Evolutionary conservation across 2,329 filamentous ascomycete genomes (phyloP).

Genomic region (Xylaria arbuscula): DNA sequence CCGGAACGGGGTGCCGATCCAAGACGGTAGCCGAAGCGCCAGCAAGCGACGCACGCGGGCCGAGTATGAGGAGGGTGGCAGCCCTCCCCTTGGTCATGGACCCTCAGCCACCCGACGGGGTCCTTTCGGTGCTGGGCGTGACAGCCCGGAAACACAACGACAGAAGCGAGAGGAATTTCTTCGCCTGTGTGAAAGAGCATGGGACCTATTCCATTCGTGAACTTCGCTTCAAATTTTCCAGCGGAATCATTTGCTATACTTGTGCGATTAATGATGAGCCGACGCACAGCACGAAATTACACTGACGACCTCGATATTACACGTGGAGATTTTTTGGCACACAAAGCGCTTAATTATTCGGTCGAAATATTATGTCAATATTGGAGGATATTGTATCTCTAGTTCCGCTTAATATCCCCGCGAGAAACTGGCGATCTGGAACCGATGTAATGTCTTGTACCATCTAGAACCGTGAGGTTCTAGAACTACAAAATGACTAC

Average conservation of each 20-base stretch:
- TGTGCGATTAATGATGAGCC: constrained; percentile 45
- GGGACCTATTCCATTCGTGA: constrained; percentile 97
- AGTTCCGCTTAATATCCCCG: constrained; percentile 3
- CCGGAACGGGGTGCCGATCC: constrained; percentile 61
- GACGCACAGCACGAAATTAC: constrained; percentile 36
- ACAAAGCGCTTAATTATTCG: constrained; percentile 5
- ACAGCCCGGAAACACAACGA: constrained; percentile 83
- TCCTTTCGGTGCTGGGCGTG: constrained; percentile 83
- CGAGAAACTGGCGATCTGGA: constrained; percentile 13
- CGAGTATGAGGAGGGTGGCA: constrained; percentile 94
- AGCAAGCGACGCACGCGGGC: constrained; percentile 81
- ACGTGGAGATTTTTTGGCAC: constrained; percentile 11
- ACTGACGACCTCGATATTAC: constrained; percentile 15
- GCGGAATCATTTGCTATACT: constrained; percentile 40
- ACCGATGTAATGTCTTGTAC: constrained; percentile 41
- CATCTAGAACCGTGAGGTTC: constrained; percentile 27
- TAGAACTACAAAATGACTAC: constrained; percentile 18
- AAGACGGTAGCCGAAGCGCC: constrained; percentile 67
- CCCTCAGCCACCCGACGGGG: constrained; percentile 70
- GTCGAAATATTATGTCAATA: constrained; percentile 12
- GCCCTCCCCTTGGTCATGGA: constrained; percentile 80
- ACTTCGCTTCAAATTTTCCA: constrained; percentile 14
- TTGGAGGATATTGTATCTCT: constrained; percentile 7
- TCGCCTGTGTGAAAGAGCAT: constrained; percentile 84
- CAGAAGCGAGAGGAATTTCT: constrained; percentile 96